Base-by-base conservation (phyloP, 1,139 yeast genomes). In the Saccharomyces hybrid region DNA sequence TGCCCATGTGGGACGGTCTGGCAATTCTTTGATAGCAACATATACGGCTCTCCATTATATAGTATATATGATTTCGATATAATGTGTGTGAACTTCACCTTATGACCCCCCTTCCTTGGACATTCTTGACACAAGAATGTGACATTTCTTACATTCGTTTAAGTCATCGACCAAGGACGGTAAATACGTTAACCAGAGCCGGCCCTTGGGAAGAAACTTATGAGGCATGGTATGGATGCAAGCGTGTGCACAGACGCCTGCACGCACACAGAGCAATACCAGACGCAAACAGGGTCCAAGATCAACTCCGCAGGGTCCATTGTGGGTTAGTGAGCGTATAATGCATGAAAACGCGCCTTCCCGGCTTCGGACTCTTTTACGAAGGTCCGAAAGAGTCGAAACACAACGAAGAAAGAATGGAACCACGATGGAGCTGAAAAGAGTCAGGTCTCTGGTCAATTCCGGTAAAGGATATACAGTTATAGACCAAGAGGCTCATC, bases 361-460 rank as follows among this genome's bases (percentile, higher is more conserved):
- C 25, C 44, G 44, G 44, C 44, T 38, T 38, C 44, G 44, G 44
- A 38, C 44, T 38, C 44, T 38, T 38, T 38, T 38, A 38, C 44
- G 44, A 38, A 11, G 44, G 44, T 38, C 44, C 44, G 44, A 8
- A 38, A 38, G 42, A 38, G 42, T 38, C n/a, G 44, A 9, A 38
- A 38, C n/a, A 38, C 44, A 38, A 38, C 44, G 44, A 38, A 38
- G 44, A 16, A 38, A 38, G 44, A 38, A 38, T 16, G 23, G 25
- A 13, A 16, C 13, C 44, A 38, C 26, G 44, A 38, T 38, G 44
- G 25, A 38, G 44, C 44, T 1, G 44, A 9, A 38, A 11, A 38
- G 44, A 6, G 13, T 8, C 9, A 19, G 25, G 2, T 16, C 5
- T 6, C 13, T 9, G 3, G 7, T 9, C 44, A 38, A 38, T 38